phyloP scores from a whole-genome alignment of 768 basidiomycete species.

The Tylopilus intermedius region DNA sequence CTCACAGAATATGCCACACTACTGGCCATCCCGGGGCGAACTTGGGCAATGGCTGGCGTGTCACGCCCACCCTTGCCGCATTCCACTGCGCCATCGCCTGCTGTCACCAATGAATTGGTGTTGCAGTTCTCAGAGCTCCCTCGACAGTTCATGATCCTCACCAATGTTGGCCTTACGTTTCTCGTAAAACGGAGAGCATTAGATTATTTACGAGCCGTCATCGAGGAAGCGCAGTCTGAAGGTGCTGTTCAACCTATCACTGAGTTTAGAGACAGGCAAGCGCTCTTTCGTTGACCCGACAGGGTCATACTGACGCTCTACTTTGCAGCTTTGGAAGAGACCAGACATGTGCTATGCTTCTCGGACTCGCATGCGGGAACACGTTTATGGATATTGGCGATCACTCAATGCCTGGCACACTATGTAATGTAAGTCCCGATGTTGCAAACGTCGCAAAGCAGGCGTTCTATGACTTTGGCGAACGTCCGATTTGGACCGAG shows the following conservation, averaged over 20 bases:
- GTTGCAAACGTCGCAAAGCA: slow-evolving; percentile 73
- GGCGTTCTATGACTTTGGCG: slow-evolving; percentile 81
- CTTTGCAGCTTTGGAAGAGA: slow-evolving; percentile 76
- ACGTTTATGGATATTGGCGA: slow-evolving; percentile 66
- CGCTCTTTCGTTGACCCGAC: background rate
- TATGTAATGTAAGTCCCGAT: slow-evolving; percentile 55
- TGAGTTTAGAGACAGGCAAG: slow-evolving; percentile 76
- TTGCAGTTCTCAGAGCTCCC: slow-evolving; percentile 73
- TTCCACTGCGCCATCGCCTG: slow-evolving; percentile 41
- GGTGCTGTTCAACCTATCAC: slow-evolving; percentile 73
- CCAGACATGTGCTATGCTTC: slow-evolving; percentile 88
- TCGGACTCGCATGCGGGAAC: slow-evolving; percentile 81
- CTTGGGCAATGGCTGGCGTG: slow-evolving; percentile 76
- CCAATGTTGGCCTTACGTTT: slow-evolving; percentile 80
- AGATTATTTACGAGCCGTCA: slow-evolving; percentile 75
- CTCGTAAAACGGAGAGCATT: slow-evolving; percentile 76
- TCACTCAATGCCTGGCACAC: slow-evolving; percentile 38
- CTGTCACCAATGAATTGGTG: slow-evolving; percentile 73
- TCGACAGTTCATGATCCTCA: slow-evolving; percentile 81
- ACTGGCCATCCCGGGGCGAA: slow-evolving; percentile 74
- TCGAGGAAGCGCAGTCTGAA: slow-evolving; percentile 79
- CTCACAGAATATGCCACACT: slow-evolving; percentile 75
- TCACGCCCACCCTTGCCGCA: slow-evolving; percentile 34
- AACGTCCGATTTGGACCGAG: slow-evolving; percentile 79
- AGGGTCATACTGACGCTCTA: slow-evolving; percentile 3